Evolutionary conservation across 2,329 filamentous ascomycete genomes (phyloP), one percentile per base, ranked within the genome.

Genomic region (Stachybotrys echinatus): DNA sequence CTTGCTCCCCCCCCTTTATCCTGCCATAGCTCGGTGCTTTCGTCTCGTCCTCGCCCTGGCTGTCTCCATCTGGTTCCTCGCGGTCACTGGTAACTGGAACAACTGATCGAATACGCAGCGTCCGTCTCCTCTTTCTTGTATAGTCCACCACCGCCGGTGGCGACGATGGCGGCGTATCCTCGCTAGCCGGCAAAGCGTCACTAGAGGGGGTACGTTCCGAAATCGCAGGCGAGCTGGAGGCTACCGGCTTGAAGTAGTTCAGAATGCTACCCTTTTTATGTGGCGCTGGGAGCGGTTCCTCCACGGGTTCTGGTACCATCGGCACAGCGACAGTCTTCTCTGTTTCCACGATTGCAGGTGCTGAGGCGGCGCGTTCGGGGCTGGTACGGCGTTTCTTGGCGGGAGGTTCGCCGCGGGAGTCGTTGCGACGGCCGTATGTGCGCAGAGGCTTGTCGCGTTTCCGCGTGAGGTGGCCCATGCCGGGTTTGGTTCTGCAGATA

Each of bases 211-310:
- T 55, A 2, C 52, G 49, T 1, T 45, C 5, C 6, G 42, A 10
- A 34, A 14, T 34, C 10, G 27, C 27, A 8, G 51, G 51, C 17
- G 50, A 50, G 4, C 51, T 46, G 1, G 50, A 50, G 18, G 56
- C 47, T 14, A 66, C n/a, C 2, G 65, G 70, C 37, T 68, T 68
- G 55, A 74, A 74, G 51, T 73, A 74, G 49, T 56, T 67, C 45
- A 74, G 53, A 6, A 74, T 74, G 0, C 70, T 72, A 0, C 61
- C 60, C 47, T 66, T 71, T 48, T 59, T 57, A 7, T 49, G 27
- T 14, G 14, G 27, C 14, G 10, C 12, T 2, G 47, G 5, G 1
- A 8, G 4, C 2, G 19, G 12, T 20, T 50, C 47, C 5, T n/a
- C 40, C 1, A 27, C 21, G n/a, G n/a, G n/a, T 42, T 14, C 18